Evolutionary conservation across 306 rosid species (phyloP).

Genomic region (Cyamopsis tetragonoloba): DNA sequence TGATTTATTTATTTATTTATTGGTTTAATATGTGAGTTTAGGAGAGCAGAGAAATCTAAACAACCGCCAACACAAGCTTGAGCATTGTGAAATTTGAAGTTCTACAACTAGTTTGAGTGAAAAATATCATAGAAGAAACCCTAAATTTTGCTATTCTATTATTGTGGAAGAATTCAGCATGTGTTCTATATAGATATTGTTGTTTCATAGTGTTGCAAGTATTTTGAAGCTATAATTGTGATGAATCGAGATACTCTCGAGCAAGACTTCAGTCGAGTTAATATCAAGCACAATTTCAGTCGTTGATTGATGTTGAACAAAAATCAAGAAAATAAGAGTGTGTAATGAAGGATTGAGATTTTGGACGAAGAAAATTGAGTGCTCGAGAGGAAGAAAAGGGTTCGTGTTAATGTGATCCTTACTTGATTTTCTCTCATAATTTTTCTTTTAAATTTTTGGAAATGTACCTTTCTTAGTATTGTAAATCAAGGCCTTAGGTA

Average conservation of each 20-base stretch:
- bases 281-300: too few species aligned
- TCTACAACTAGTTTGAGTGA: slow-evolving; percentile 34
- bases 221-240: slow-evolving; percentile 34
- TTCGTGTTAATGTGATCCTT: too few species aligned
- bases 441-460: not conserved
- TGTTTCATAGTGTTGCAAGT: slow-evolving; percentile 32
- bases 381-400: too few species aligned
- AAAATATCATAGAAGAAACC: slow-evolving; percentile 37
- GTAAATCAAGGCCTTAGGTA: slow-evolving; percentile 38
- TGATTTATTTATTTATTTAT: not conserved
- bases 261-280: too few species aligned
- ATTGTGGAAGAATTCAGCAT: slow-evolving; percentile 33
- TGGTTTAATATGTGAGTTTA: slow-evolving; percentile 36
- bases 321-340: too few species aligned
- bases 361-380: too few species aligned
- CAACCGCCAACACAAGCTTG: slow-evolving; percentile 63
- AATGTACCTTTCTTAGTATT: slow-evolving; percentile 27
- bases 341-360: too few species aligned
- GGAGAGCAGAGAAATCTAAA: slow-evolving; percentile 69
- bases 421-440: not conserved
- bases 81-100: slow-evolving; percentile 39
- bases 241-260: too few species aligned
- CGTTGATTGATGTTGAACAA: too few species aligned
- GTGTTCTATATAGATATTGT: slow-evolving; percentile 33
- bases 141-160: slow-evolving; percentile 22